Percentiles rank a stretch among this genome's conserved stretches.
These are phyloP conservation scores for Exserohilum rostratum DNA, from an alignment of 2,329 filamentous ascomycete genomes.

Conservation along the genomic window DNA sequence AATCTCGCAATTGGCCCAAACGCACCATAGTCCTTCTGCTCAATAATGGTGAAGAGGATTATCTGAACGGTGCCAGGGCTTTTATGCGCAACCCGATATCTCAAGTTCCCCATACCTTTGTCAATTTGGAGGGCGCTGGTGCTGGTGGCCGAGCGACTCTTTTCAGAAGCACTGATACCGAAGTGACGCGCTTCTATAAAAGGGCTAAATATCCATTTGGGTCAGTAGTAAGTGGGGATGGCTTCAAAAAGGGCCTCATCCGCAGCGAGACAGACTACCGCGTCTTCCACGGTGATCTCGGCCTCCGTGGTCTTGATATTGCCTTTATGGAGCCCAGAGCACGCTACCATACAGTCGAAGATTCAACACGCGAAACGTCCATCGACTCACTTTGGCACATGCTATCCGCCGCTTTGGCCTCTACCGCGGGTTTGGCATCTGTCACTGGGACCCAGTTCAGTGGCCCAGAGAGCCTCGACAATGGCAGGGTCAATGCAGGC, in stretches of 20 bases:
- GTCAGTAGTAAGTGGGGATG: constrained; percentile 79
- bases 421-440: constrained; percentile 72
- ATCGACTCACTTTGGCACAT: constrained; percentile 84
- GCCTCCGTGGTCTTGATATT: constrained; percentile 86
- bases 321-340: constrained; percentile 88
- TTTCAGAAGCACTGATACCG: constrained; percentile 85
- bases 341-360: constrained; percentile 88
- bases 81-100: constrained; percentile 84
- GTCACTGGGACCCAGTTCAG: constrained; percentile 71
- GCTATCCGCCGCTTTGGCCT: constrained; percentile 81
- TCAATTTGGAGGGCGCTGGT: constrained; percentile 94
- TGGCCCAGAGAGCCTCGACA: constrained; percentile 59
- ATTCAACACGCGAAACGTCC: constrained; percentile 82
- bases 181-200: constrained; percentile 81
- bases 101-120: constrained; percentile 80
- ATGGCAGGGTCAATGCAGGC: constrained; percentile 70
- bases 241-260: constrained; percentile 79
- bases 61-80: constrained; percentile 81
- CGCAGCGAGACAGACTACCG: constrained; percentile 89
- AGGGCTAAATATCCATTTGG: constrained; percentile 78
- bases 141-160: constrained; percentile 86
- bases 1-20: constrained; percentile 70
- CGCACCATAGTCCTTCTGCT: constrained; percentile 83
- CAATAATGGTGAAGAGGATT: constrained; percentile 97
- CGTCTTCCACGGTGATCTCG: constrained; percentile 77